Percentiles rank a stretch among this genome's conserved stretches.
Conservation (phyloP, 208 protist genomes). For the Borovskyia barvae region DNA sequence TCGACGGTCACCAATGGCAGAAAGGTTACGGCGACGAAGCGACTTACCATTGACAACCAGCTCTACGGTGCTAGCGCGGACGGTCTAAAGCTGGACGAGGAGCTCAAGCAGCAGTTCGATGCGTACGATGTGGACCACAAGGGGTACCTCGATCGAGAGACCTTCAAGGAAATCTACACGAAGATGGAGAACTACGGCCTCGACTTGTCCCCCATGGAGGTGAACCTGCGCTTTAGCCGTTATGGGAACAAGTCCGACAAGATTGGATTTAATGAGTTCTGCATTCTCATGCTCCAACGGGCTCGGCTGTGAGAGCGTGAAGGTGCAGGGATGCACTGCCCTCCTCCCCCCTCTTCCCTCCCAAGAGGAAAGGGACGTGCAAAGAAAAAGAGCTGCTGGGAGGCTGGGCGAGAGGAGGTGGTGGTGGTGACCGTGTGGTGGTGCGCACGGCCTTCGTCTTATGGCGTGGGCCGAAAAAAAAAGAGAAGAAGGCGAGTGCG, state of each 20-base stretch:
- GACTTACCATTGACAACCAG: not conserved
- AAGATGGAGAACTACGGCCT: slow-evolving; percentile 82
- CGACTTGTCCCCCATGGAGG: slow-evolving; percentile 41
- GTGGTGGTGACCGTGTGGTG: too few relatives aligned
- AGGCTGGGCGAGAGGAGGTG: too few relatives aligned
- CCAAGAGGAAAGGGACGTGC: too few relatives aligned
- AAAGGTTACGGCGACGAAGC: not conserved
- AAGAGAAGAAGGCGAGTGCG: too few relatives aligned
- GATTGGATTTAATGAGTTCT: slow-evolving; percentile 83
- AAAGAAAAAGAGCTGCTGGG: too few relatives aligned
- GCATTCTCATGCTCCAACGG: slow-evolving; percentile 82
- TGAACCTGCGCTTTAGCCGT: slow-evolving; percentile 48
- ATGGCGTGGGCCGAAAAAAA: too few relatives aligned
- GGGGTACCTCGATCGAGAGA: slow-evolving; percentile 67
- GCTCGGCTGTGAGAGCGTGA: slow-evolving; percentile 58
- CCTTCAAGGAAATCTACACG: slow-evolving; percentile 71
- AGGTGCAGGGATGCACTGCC: not conserved
- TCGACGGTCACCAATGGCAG: too few relatives aligned
- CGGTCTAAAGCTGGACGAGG: slow-evolving; percentile 41
- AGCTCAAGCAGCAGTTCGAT: slow-evolving; percentile 61
- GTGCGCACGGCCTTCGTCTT: too few relatives aligned
- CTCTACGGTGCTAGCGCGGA: not conserved
- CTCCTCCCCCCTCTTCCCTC: not conserved
- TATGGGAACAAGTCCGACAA: slow-evolving; percentile 47
- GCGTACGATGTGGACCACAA: slow-evolving; percentile 51